Evolutionary conservation across 495 filamentous ascomycete species (phyloP).

Genomic region (Entonaema liquescens): DNA sequence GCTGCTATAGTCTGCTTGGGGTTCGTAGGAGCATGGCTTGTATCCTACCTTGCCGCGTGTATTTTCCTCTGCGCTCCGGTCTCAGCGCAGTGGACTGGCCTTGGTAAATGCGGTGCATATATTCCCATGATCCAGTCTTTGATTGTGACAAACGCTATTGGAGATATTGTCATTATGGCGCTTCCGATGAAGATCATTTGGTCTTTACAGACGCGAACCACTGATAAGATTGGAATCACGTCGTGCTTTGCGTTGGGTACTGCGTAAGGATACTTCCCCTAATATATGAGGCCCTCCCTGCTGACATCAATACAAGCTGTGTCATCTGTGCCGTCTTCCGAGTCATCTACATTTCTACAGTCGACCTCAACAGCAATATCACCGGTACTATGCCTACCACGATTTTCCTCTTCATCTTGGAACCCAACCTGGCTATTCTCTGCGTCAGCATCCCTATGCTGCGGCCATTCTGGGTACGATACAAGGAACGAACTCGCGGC

Average conservation of each 20-base stretch:
- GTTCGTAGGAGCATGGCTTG: slow-evolving; percentile 42
- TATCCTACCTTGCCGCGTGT: slow-evolving; percentile 39
- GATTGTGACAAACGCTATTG: slow-evolving; percentile 63
- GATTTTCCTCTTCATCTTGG: slow-evolving; percentile 30
- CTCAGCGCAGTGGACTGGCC: slow-evolving; percentile 29
- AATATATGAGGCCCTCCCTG: not conserved
- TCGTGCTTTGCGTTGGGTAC: slow-evolving; percentile 61
- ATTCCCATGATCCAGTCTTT: slow-evolving; percentile 50
- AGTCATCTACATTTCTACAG: slow-evolving; percentile 24
- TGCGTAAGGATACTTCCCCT: slow-evolving; percentile 55
- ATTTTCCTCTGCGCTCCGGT: slow-evolving; percentile 51
- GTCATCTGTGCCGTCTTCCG: slow-evolving; percentile 31
- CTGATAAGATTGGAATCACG: slow-evolving; percentile 58
- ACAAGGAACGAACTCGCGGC: slow-evolving; percentile 16
- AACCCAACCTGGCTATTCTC: slow-evolving; percentile 26
- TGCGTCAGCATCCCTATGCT: slow-evolving; percentile 35
- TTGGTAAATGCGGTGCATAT: slow-evolving; percentile 18
- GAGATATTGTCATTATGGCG: slow-evolving; percentile 61
- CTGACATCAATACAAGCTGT: slow-evolving; percentile 12
- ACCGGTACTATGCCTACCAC: slow-evolving; percentile 38
- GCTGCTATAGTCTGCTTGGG: slow-evolving; percentile 40
- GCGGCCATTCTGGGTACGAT: slow-evolving; percentile 25
- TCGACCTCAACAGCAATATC: slow-evolving; percentile 29
- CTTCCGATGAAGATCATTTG: slow-evolving; percentile 61
- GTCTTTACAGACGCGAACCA: slow-evolving; percentile 55